phyloP scores from a whole-genome alignment of 2,329 filamentous ascomycete species.

The Sclerotinia sclerotiorum region DNA sequence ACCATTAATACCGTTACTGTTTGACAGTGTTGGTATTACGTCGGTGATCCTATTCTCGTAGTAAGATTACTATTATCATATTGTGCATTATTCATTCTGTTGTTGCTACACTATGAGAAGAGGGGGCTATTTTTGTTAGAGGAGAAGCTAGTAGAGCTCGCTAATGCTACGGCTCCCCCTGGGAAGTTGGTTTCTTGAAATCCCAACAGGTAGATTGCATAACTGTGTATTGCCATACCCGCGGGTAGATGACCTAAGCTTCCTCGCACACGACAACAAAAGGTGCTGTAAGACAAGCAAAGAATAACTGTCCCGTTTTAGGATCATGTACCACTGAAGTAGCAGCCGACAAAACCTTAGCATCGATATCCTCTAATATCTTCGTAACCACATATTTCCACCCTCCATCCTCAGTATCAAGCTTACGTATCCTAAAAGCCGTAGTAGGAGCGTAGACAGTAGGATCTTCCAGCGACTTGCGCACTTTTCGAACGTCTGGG shows the following conservation, averaged over 20 bases:
- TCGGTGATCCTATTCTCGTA: too few species aligned
- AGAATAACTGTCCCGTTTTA: not conserved
- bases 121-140: too few species aligned
- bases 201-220: not conserved
- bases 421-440: not conserved
- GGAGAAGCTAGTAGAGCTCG: too few species aligned
- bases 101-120: too few species aligned
- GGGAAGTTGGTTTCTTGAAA: too few species aligned
- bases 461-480: conserved; percentile 33
- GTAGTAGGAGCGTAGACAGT: not conserved
- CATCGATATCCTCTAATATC: conserved; percentile 13
- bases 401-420: not conserved
- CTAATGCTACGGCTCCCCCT: too few species aligned
- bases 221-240: not conserved
- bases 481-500: conserved; percentile 34
- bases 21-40: too few species aligned
- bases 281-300: not conserved
- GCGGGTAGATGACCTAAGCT: not conserved
- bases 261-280: conserved; percentile 5
- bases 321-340: conserved; percentile 11
- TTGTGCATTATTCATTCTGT: too few species aligned
- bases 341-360: not conserved
- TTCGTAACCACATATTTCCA: conserved; percentile 6
- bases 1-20: not conserved
- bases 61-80: too few species aligned